Percentiles rank a stretch among this genome's conserved stretches.
These are phyloP conservation scores for Aspergillus affinis DNA, from an alignment of 495 filamentous ascomycete species.

Conservation along the genomic window DNA sequence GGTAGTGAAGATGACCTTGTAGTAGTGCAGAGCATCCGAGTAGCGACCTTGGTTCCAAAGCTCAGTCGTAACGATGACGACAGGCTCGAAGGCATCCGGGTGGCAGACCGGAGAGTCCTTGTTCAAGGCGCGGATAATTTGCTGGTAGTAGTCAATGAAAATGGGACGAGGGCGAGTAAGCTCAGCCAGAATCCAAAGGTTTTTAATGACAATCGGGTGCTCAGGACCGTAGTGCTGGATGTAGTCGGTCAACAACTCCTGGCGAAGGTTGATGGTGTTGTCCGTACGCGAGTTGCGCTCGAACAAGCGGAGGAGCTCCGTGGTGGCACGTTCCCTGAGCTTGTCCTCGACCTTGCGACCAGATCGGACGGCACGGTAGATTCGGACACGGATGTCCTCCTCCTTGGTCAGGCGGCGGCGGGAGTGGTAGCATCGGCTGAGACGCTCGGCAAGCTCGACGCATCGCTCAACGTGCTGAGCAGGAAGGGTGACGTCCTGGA, in stretches of 20 bases:
- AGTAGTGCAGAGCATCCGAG: constrained; percentile 36
- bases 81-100: constrained; percentile 36
- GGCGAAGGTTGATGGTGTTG: constrained; percentile 32
- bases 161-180: constrained; percentile 37
- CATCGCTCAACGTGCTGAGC: constrained; percentile 29
- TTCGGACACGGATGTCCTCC: constrained; percentile 34
- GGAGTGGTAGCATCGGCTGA: constrained; percentile 39
- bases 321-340: constrained; percentile 28
- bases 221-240: constrained; percentile 34
- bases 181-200: constrained; percentile 35
- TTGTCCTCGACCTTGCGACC: constrained; percentile 37
- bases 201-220: constrained; percentile 33
- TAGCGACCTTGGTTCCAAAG: constrained; percentile 41
- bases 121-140: constrained; percentile 36
- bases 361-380: constrained; percentile 34
- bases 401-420: constrained; percentile 37
- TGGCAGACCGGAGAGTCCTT: constrained; percentile 34
- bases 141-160: constrained; percentile 43
- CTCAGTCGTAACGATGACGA: constrained; percentile 39
- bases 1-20: constrained; percentile 36
- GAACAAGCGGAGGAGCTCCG: constrained; percentile 31
- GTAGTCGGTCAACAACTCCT: constrained; percentile 40
- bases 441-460: constrained; percentile 31
- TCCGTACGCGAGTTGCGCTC: constrained; percentile 36
- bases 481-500: constrained; percentile 39